Conservation (phyloP, 208 protist genomes). For the Porcisia deanei region DNA sequence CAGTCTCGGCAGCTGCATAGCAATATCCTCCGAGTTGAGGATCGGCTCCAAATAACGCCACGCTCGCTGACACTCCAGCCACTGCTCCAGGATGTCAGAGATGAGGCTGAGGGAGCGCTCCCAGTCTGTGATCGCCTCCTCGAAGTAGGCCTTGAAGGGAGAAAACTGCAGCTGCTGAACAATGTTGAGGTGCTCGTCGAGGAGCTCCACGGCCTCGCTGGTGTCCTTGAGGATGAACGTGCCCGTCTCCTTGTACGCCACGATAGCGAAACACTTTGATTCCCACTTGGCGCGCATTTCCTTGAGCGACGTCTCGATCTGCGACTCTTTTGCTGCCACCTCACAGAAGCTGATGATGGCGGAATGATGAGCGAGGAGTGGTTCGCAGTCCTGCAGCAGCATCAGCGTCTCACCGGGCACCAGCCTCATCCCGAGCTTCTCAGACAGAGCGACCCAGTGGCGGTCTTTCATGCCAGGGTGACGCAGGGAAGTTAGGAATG, state of each 20-base stretch:
- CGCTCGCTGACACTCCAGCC: conserved; percentile 94
- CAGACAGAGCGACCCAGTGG: conserved; percentile 93
- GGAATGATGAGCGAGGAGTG: conserved; percentile 82
- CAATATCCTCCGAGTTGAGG: conserved; percentile 96
- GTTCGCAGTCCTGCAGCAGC: conserved; percentile 83
- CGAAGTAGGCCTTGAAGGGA: conserved; percentile 96
- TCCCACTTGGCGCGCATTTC: conserved; percentile 97
- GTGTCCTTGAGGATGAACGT: conserved; percentile 95
- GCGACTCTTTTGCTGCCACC: conserved; percentile 96
- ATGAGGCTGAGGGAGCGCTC: conserved; percentile 93
- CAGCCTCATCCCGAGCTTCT: conserved; percentile 90
- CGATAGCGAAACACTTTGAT: conserved; percentile 87
- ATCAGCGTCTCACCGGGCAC: conserved; percentile 88
- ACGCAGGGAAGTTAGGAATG: conserved; percentile 93
- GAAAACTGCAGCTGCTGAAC: conserved; percentile 97
- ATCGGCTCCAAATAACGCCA: conserved; percentile 98
- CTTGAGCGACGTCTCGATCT: conserved; percentile 95
- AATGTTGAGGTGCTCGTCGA: conserved; percentile 96
- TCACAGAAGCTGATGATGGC: conserved; percentile 94
- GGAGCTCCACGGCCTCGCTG: conserved; percentile 91
- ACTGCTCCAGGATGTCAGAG: conserved; percentile 96
- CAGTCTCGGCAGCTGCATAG: conserved; percentile 93
- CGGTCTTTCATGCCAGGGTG: conserved; percentile 97
- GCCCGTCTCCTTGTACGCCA: conserved; percentile 92
- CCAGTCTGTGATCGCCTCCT: conserved; percentile 94